Base-by-base conservation (phyloP, 768 basidiomycete genomes). In the Collybiopsis luxurians region DNA sequence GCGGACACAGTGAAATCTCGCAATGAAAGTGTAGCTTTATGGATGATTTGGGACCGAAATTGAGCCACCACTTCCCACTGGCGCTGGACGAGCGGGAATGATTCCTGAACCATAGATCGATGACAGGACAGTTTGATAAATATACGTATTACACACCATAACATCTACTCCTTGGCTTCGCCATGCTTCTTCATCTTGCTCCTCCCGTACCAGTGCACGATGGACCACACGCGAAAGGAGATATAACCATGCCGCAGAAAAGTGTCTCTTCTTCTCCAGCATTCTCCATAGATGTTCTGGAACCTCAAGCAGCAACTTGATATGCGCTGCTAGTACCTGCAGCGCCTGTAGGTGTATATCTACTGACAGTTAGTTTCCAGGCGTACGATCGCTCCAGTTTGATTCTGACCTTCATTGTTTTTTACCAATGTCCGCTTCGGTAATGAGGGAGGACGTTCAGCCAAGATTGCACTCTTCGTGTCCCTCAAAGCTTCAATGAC, bases 31-130 rank as follows among this genome's bases (percentile, higher is more conserved):
- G 87, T 92, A n/a, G 95, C 90, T 64, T 86, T 87, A 62, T 95
- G 90, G 21, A 90, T 82, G 60, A 98, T 95, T 65, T 96, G 94
- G 1, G 87, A 76, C 43, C 93, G 86, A 66, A 96, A 93, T 61
- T 90, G 91, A 4, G 86, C 83, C 7, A 98, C 84, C 1, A 84
- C 79, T 56, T 96, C 95, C 95, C 95, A 98, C 71, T 98, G 95
- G 34, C 92, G 86, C 61, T 93, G 89, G 2, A 93, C 83, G 4
- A 98, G 75, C 26, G 95, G 92, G 61, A 95, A 89, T 70, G 95
- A 91, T 46, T 84, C 83, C 93, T 95, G 64, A 15, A 45, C 39
- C 1, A 7, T 24, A n/a, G 51, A 34, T 38, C 56, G 7, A 28
- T 19, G n/a, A 19, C n/a, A 43, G 23, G 9, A n/a, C 11, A 30